Base-by-base conservation (phyloP, 2,329 filamentous ascomycete genomes). In the Fusarium sarcochroum region DNA sequence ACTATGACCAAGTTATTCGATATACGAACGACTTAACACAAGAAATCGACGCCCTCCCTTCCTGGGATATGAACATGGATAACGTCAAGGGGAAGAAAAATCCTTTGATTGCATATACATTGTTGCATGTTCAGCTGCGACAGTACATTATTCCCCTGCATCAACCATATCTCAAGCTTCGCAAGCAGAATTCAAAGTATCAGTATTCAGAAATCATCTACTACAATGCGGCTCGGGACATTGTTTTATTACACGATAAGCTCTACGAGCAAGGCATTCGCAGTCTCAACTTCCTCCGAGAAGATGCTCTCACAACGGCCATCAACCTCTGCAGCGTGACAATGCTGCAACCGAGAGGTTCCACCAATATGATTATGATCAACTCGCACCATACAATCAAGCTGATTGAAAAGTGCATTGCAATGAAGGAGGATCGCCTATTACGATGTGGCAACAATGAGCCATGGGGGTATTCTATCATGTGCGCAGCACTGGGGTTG, bases 201-300 rank as follows among this genome's bases (percentile, higher is more conserved):
- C 87, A 89, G 70, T 86, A 87, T 71, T 88, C 87, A 2, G 87
- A 89, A 68, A 87, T 88, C 59, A 85, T 89, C 47, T 89, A 89
- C 80, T 89, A 89, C 77, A 89, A 87, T 56, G 86, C 87, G 1
- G 87, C 87, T 2, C 82, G 87, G 34, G 87, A 89, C 66, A 86
- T 89, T 70, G 86, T 89, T 1, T 79, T 89, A n/a, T 81, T 89
- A 64, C 86, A 89, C 73, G 86, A 89, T 74, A 86, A 86, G 69
- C 82, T 89, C 32, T 85, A 85, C 59, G 84, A 89, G 65, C 86
- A 86, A 70, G 86, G 86, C 25, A 82, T 89, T 53, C 84, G 87
- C 37, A 84, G 85, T 14, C 80, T 89, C 56, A 88, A 88, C 76
- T 89, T 89, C 69, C 75, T 89, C 40, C 83, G 87, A 46, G 87